Evolutionary conservation across 1,284 basidiomycete genomes (phyloP).

Genomic region (Cerrena zonata): DNA sequence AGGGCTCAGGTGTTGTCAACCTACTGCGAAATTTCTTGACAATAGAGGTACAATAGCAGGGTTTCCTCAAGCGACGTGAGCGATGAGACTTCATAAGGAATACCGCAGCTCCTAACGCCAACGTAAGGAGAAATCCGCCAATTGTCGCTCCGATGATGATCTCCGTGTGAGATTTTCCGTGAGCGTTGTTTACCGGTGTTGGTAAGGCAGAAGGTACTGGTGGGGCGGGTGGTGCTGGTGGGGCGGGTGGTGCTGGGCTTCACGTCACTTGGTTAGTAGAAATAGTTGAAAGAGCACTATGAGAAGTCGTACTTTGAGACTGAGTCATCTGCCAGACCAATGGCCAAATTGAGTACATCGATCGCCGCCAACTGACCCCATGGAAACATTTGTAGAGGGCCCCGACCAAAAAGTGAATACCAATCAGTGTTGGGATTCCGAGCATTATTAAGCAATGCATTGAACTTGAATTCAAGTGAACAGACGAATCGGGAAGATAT

Average conservation of each 20-base stretch:
- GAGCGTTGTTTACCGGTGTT: neutral
- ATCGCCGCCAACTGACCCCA: conserved; percentile 11
- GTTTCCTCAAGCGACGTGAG: too few species aligned
- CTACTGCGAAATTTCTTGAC: too few species aligned
- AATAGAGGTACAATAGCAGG: too few species aligned
- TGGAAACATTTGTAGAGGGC: conserved; percentile 3
- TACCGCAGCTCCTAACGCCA: too few species aligned
- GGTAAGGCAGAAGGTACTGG: neutral
- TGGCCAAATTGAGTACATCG: conserved; percentile 9
- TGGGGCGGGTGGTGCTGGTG: too few species aligned
- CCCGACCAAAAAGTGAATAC: conserved; percentile 7
- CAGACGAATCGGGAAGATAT: neutral
- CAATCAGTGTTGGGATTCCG: neutral
- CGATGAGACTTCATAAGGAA: too few species aligned
- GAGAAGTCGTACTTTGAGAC: neutral
- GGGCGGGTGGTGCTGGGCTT: too few species aligned
- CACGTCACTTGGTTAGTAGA: neutral
- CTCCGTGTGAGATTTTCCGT: neutral
- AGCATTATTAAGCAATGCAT: conserved; percentile 4
- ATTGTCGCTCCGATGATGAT: neutral
- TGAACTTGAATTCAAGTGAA: neutral
- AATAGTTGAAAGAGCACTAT: neutral
- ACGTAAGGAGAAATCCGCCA: neutral
- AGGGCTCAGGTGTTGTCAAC: too few species aligned
- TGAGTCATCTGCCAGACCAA: neutral